These are phyloP conservation scores for Edaphochlamys debaryana DNA, from an alignment of 139 green algal species.

Conservation along the genomic window DNA sequence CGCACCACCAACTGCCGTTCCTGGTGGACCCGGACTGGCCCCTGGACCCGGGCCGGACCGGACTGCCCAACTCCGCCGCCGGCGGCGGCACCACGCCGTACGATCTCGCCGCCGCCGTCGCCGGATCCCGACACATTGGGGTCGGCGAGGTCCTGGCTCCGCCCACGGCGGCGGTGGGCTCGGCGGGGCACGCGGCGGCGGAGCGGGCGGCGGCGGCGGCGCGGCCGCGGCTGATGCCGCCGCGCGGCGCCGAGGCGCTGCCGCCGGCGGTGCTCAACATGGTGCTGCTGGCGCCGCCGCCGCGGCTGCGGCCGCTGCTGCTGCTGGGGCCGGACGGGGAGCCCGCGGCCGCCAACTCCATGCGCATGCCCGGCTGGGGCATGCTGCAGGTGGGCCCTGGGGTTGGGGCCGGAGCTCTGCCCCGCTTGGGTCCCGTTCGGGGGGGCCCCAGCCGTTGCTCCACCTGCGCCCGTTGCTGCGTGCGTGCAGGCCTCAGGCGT, in stretches of 20 bases:
- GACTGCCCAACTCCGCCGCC: neutral
- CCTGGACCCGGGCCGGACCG: conserved; percentile 37
- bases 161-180: neutral
- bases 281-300: conserved; percentile 53
- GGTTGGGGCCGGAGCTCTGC: neutral
- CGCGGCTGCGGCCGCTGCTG: conserved; percentile 38
- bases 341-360: conserved; percentile 18
- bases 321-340: conserved; percentile 23
- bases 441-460: neutral
- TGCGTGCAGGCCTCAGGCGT: too few species aligned
- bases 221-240: conserved; percentile 18
- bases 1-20: conserved; percentile 35
- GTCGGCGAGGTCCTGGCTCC: neutral
- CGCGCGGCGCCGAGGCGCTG: neutral
- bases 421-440: neutral
- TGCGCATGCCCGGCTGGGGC: conserved; percentile 50
- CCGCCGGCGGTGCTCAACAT: conserved; percentile 48
- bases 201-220: neutral
- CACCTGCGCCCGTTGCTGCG: too few species aligned
- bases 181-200: neutral
- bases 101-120: neutral
- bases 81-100: conserved; percentile 14
- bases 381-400: conserved; percentile 31
- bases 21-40: conserved; percentile 50
- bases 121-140: neutral